Conservation (phyloP, 2,329 filamentous ascomycete species). For the Seiridium unicorne region DNA sequence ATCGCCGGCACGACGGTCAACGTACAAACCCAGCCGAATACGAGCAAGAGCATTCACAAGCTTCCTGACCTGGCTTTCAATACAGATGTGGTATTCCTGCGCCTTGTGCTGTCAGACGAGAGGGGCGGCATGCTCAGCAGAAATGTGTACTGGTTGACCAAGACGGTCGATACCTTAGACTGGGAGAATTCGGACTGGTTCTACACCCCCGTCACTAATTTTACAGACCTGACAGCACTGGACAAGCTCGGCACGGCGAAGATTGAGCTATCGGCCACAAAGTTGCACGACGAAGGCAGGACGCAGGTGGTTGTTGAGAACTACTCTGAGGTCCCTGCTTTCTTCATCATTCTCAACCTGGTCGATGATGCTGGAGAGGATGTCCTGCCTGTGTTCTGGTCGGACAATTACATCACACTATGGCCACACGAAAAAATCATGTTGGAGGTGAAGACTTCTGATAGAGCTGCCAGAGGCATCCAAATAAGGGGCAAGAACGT, state of each 20-base stretch:
- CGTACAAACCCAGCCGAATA: constrained; percentile 41
- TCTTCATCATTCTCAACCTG: constrained; percentile 54
- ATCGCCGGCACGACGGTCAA: constrained; percentile 32
- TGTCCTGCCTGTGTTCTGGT: constrained; percentile 53
- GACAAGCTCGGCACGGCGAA: constrained; percentile 31
- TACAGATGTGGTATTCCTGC: constrained; percentile 47
- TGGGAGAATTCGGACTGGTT: constrained; percentile 60
- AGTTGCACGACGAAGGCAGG: constrained; percentile 9
- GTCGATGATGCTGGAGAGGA: constrained; percentile 42
- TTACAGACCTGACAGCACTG: constrained; percentile 46
- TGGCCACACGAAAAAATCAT: constrained; percentile 53
- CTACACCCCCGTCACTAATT: constrained; percentile 53
- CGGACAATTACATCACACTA: constrained; percentile 62
- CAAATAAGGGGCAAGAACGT: neutral
- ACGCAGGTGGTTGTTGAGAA: constrained; percentile 47
- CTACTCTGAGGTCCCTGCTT: constrained; percentile 47
- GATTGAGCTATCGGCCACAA: constrained; percentile 5
- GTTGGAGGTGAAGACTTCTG: constrained; percentile 28
- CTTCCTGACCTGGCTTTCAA: constrained; percentile 31
- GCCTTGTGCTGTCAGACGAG: constrained; percentile 41
- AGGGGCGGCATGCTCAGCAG: constrained; percentile 40
- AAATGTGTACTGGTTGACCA: constrained; percentile 60
- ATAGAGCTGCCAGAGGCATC: neutral
- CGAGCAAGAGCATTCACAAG: constrained; percentile 33
- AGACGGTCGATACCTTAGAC: constrained; percentile 44